phyloP scores from a whole-genome alignment of 2,329 filamentous ascomycete species.

The Metarhizium anisopliae region DNA sequence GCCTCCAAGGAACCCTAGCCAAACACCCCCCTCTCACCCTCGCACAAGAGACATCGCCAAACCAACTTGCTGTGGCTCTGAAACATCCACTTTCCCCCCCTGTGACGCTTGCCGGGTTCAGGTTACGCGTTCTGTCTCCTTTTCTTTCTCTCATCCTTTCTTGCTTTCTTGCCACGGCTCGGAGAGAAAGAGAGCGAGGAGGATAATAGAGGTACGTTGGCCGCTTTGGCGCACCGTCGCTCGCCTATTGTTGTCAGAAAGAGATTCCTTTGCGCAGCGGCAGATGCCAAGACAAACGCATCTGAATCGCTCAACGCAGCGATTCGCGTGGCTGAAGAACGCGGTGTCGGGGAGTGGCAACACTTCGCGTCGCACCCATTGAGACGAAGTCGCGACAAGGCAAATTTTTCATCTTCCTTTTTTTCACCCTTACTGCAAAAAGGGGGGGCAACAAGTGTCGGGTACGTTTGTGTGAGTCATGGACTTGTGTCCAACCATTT shows the following conservation, averaged over 20 bases:
- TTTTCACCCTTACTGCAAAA: constrained; percentile 2
- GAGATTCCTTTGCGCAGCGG: background rate
- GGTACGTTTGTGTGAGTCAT: constrained; percentile 18
- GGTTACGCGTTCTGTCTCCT: background rate
- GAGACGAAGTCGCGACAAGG: constrained; percentile 7
- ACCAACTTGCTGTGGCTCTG: constrained; percentile 6
- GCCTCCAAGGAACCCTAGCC: constrained; percentile 11
- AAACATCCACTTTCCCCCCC: constrained; percentile 9
- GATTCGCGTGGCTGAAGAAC: background rate
- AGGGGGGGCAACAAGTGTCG: background rate
- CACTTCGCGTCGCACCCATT: constrained; percentile 9
- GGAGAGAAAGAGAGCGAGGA: too few species aligned
- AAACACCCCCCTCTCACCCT: constrained; percentile 12
- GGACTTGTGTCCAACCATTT: constrained; percentile 16
- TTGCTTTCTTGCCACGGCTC: background rate
- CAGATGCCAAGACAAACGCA: background rate
- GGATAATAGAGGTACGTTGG: too few species aligned
- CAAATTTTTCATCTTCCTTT: constrained; percentile 9
- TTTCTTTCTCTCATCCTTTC: background rate
- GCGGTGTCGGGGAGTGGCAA: constrained; percentile 3
- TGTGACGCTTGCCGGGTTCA: background rate
- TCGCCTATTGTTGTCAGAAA: too few species aligned
- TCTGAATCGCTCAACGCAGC: background rate
- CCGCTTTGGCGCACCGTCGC: too few species aligned
- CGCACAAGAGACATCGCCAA: constrained; percentile 5